These are phyloP conservation scores for Oidium heveae DNA, from an alignment of 2,329 filamentous ascomycete species.

Conservation along the genomic window DNA sequence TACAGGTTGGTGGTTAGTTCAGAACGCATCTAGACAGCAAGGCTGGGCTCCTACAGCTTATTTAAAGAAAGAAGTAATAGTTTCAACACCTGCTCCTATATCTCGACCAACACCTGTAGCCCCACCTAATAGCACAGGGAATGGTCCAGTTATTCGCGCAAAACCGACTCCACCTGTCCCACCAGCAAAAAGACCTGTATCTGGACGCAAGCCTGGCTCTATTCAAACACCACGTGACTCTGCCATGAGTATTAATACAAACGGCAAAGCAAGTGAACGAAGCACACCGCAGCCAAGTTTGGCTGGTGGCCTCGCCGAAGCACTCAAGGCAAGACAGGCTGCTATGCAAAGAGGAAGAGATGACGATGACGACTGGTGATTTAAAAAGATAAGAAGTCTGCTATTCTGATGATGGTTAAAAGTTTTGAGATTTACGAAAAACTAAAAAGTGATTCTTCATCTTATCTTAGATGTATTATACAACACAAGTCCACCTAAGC, in stretches of 20 bases:
- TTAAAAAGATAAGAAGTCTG: background rate
- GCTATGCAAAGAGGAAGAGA: constrained; percentile 31
- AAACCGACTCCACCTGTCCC: constrained; percentile 15
- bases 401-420: background rate
- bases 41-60: constrained; percentile 92
- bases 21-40: constrained; percentile 46
- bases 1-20: constrained; percentile 86
- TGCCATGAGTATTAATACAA: constrained; percentile 32
- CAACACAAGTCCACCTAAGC: background rate
- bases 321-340: constrained; percentile 50
- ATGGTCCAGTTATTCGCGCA: constrained; percentile 15
- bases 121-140: constrained; percentile 14
- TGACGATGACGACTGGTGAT: constrained; percentile 14
- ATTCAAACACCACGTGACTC: constrained; percentile 46
- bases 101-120: constrained; percentile 25
- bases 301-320: constrained; percentile 51
- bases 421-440: background rate
- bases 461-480: background rate
- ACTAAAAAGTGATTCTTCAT: background rate
- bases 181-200: constrained; percentile 55
- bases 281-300: constrained; percentile 50
- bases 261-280: constrained; percentile 28
- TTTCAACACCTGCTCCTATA: constrained; percentile 26
- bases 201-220: constrained; percentile 42
- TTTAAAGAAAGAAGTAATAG: constrained; percentile 53